These are phyloP conservation scores for Vaccinium vitisidaea DNA, from an alignment of 148 eudicot species.

Conservation along the genomic window DNA sequence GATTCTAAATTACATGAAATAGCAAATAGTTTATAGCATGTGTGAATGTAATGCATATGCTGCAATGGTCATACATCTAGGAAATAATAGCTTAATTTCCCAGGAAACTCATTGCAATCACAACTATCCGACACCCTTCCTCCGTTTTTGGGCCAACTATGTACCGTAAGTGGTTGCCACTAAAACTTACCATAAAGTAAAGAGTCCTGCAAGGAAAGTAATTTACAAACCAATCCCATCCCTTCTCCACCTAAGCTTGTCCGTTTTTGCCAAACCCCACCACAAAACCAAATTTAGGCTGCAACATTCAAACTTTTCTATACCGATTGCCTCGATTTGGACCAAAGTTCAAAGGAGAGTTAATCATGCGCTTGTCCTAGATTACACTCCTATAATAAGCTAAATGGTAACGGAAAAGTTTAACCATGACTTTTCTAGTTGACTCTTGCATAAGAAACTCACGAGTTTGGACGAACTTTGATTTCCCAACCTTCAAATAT, in stretches of 20 bases:
- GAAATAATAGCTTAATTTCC: neutral
- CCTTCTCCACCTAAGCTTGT: neutral
- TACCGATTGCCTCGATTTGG: neutral
- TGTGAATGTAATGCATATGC: neutral
- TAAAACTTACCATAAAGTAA: neutral
- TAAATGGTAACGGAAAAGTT: neutral
- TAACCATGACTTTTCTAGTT: neutral
- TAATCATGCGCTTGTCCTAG: neutral
- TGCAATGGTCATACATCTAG: neutral
- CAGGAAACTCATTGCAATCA: neutral
- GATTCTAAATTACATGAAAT: neutral
- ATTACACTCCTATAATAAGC: neutral
- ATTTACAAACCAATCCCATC: neutral
- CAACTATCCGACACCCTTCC: neutral
- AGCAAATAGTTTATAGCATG: neutral
- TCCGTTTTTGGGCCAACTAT: neutral
- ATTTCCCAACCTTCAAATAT: neutral
- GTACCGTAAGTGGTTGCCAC: neutral
- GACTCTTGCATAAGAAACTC: neutral
- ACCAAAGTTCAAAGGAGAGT: neutral
- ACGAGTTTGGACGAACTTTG: neutral
- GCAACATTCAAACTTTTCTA: neutral
- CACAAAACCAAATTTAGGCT: neutral
- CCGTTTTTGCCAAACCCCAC: neutral
- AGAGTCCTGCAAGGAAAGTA: neutral